Evolutionary conservation across 192 early-diverging fungal species (phyloP).

Genomic region (Lunasporangiospora selenospora): DNA sequence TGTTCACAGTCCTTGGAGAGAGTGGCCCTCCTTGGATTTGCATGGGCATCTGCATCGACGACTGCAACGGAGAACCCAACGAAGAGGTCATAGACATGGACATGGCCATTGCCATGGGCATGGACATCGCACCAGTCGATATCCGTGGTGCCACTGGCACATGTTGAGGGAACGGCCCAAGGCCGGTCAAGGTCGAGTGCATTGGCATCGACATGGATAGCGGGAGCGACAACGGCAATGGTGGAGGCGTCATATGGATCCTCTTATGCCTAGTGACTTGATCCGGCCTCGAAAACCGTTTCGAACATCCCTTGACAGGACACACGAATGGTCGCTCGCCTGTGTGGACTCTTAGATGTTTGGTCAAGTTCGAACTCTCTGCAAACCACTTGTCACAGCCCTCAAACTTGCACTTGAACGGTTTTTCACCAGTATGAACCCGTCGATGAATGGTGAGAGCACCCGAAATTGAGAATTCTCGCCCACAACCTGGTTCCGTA

Average conservation of each 20-base stretch:
- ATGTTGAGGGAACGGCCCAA: background rate
- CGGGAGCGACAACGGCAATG: background rate
- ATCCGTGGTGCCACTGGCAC: no score
- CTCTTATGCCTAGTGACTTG: constrained; percentile 49
- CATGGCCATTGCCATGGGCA: background rate
- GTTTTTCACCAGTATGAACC: constrained; percentile 66
- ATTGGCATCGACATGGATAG: background rate
- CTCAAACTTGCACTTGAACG: constrained; percentile 55
- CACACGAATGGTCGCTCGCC: constrained; percentile 75
- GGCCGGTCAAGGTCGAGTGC: background rate
- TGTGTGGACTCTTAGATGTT: constrained; percentile 60
- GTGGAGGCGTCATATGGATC: constrained; percentile 6
- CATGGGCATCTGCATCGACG: no score
- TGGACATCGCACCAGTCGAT: background rate
- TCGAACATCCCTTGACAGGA: constrained; percentile 46
- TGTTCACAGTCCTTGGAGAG: no score
- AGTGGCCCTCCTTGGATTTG: no score
- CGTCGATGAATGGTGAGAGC: constrained; percentile 73
- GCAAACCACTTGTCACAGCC: constrained; percentile 61
- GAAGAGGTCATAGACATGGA: no score
- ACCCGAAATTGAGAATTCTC: constrained; percentile 69
- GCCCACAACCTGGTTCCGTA: constrained; percentile 62
- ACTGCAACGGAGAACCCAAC: no score
- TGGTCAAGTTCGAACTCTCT: constrained; percentile 60
- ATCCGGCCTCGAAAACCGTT: constrained; percentile 58